Evolutionary conservation across 257 asterid genomes (phyloP), one percentile per base, ranked within the genome.

Genomic region (Buddleja alternifolia): DNA sequence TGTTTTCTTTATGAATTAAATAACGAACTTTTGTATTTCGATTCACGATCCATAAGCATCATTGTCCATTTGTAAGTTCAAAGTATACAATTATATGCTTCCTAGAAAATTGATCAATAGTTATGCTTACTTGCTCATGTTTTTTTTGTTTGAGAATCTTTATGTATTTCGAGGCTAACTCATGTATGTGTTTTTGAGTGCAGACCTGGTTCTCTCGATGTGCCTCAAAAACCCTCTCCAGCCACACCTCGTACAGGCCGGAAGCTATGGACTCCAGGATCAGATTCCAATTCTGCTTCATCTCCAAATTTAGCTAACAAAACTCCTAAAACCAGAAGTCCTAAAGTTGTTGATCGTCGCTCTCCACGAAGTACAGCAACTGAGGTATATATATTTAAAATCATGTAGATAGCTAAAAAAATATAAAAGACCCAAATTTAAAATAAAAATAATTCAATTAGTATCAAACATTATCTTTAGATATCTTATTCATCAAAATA

Each of bases 341-440:
- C 95, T 1, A 88, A 82, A 71, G 85, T 84, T 64, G 85, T 77
- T 56, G 87, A 76, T 44, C 93, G 84, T 10, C 80, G 84, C 1
- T 85, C 95, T 53, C 93, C 93, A 12, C 74, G 85, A 78, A 85
- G 88, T 63, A 93, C 93, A 24, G 86, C 81, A 32, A 44, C 60
- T 60, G 91, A 88, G 98, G 98, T 92, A 79, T 23, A 20, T 40
- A 23, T 53, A 16, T 24, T 14, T 16, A 7, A 52, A 17, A 52
- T 45, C 15, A 55, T 51, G 66, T 45, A 20, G 34, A 9, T 39
- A 24, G 58, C 29, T 25, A 8, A n/a, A 34, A 32, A 7, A 51
- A 19, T 12, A 8, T 7, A 32, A 29, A 29, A 29, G 5, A 29
- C 5, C 34, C 2, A 29, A 17, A 24, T 23, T 71, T 39, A 9